Evolutionary conservation across 768 basidiomycete genomes (phyloP), one percentile per base, ranked within the genome.

Genomic region (Boletus speciosus): DNA sequence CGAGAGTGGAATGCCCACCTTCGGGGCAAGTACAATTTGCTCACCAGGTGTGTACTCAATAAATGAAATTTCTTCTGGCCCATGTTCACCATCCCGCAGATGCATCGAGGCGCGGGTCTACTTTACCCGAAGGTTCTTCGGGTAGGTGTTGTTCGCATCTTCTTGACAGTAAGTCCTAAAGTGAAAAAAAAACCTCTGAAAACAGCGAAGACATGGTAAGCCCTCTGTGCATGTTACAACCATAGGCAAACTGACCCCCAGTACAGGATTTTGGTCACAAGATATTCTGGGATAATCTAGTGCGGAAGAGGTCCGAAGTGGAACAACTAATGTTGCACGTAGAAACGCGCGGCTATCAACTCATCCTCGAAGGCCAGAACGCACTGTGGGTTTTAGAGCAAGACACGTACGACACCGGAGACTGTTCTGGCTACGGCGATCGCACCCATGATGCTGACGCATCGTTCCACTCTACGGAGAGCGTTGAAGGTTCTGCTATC

Each of bases 241-340:
- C 8, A 7, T 12, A 11, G n/a, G 25, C 21, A 16, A 42, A 23
- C 21, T 49, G 14, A 51, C 29, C 7, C 43, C 36, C 38, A 42
- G n/a, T 19, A 36, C 37, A 75, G 72, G 74, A 76, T 54, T 73
- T 75, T 51, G 74, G 74, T 19, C 74, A 75, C 49, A 73, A 69
- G 57, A 60, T 62, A 2, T 76, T 67, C 55, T 72, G 73, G 71
- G 66, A 70, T 37, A 59, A 39, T 52, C 68, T 75, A 10, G 58
- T 72, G 50, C 66, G 65, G 40, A 66, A 70, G 51, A 65, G 66
- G 35, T 47, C 57, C 39, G 68, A 70, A 51, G 58, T 70, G 32
- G 72, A 75, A 37, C 41, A 41, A 35, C 59, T 72, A 27, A 60
- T 75, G 39, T 44, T 57, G 6, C 57, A 62, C 19, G 66, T 75